Evolutionary conservation across 139 green algal species (phyloP).

Genomic region (Pycnococcus provasolii): DNA sequence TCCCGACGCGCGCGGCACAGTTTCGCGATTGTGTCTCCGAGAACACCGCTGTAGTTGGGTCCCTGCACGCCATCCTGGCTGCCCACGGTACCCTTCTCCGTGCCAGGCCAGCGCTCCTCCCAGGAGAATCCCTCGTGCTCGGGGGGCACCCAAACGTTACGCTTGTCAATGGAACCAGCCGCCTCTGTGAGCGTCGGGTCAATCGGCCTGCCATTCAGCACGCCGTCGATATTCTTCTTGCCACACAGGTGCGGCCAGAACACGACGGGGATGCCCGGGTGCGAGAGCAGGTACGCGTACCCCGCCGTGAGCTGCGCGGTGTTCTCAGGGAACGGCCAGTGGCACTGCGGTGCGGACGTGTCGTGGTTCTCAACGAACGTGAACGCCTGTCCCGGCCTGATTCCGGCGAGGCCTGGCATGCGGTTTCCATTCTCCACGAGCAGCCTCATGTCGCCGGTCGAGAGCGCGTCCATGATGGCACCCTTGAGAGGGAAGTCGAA

Average conservation of each 20-base stretch:
- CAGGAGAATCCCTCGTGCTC: not conserved
- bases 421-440: slow-evolving; percentile 21
- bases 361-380: slow-evolving; percentile 39
- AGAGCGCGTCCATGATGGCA: slow-evolving; percentile 13
- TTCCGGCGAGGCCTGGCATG: slow-evolving; percentile 24
- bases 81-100: not conserved
- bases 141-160: not conserved
- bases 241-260: slow-evolving; percentile 30
- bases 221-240: not conserved
- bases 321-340: slow-evolving; percentile 14
- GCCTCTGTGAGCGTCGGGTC: not conserved
- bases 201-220: not conserved
- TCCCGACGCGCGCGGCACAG: not conserved
- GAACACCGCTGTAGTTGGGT: not conserved
- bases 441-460: slow-evolving; percentile 19
- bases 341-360: slow-evolving; percentile 22
- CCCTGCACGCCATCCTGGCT: not conserved
- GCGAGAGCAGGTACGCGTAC: slow-evolving; percentile 50
- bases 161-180: not conserved
- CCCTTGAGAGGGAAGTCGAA: slow-evolving; percentile 30
- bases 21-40: not conserved
- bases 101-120: not conserved
- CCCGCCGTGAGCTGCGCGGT: slow-evolving; percentile 12
- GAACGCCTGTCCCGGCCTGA: slow-evolving; percentile 21
- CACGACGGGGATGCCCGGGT: slow-evolving; percentile 41